Evolutionary conservation across 176 grass and related monocot genomes (phyloP), one percentile per base, ranked within the genome.

Genomic region (Echinochloa phyllopogon): DNA sequence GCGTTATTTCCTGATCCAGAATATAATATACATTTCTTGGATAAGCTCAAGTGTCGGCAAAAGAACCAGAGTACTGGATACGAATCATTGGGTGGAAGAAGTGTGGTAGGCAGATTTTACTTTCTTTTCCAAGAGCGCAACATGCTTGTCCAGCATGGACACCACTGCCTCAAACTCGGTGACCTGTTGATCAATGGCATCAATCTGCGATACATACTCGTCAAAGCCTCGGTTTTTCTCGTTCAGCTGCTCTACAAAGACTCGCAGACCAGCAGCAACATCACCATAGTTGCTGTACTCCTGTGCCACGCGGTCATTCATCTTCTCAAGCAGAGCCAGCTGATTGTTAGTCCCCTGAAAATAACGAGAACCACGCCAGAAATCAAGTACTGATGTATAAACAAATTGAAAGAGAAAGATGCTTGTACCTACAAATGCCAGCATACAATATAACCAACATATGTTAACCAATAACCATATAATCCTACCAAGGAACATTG

Each of bases 131-230:
- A 99, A 74, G 41, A 92, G 74, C 81, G 89, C 87, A 17, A 95
- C 91, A 69, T 94, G 89, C 71, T 92, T 93, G 79, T 96, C 89
- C 12, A 99, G 96, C 93, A 94, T 89, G 0, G 93, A 99, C 41
- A 96, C 87, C 59, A 96, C 91, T 16, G 91, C 91, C 81, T 99
- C 96, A 56, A 99, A 99, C 74, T 99, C 96, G 5, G 89, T 87
- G 25, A 99, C 93, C 67, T 94, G 93, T 25, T 84, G 86, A 62
- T 99, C 96, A 72, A 99, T 99, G 10, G 69, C 61, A 40, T 99
- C 96, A 16, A 99, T 94, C 65, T 92, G 89, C 0, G 86, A 74
- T 10, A 89, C 77, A 10, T 94, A 96, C 80, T 94, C 91, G 0
- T 89, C 89, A 16, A 96, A 99, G 55, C 91, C 69, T 43, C 53